Percentiles rank a stretch among this genome's conserved stretches.
These are phyloP conservation scores for Tetracentron sinense DNA, from an alignment of 164 flowering plant genomes.

Conservation along the genomic window DNA sequence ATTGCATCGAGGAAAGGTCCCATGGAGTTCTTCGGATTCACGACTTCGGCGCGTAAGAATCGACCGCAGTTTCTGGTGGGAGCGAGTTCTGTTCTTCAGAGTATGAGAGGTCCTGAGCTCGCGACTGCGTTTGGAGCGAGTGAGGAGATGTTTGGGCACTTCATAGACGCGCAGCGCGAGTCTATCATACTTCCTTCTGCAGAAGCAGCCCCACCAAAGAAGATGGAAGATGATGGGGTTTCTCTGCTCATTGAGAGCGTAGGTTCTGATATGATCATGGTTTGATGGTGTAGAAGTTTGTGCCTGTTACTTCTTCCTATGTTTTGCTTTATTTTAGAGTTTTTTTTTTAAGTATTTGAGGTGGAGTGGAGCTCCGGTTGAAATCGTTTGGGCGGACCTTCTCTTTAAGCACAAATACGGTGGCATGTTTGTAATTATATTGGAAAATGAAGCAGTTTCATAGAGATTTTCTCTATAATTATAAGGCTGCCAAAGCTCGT, in stretches of 20 bases:
- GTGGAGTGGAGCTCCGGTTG: too few relatives aligned
- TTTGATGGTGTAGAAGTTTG: too few relatives aligned
- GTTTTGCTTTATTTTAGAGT: too few relatives aligned
- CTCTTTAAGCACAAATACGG: too few relatives aligned
- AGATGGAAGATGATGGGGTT: constrained; percentile 1
- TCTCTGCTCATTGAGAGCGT: constrained; percentile 20
- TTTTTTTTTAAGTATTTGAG: too few relatives aligned
- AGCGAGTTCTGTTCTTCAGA: constrained; percentile 45
- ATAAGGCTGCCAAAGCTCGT: too few relatives aligned
- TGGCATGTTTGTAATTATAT: too few relatives aligned
- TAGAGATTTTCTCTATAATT: too few relatives aligned
- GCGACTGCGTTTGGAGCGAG: constrained; percentile 59
- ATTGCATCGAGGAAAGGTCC: constrained; percentile 74
- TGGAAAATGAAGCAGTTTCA: too few relatives aligned
- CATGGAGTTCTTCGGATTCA: constrained; percentile 91
- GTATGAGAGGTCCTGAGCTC: constrained; percentile 53
- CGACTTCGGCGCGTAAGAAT: constrained; percentile 68
- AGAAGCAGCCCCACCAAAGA: constrained; percentile 32
- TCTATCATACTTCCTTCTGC: constrained; percentile 57
- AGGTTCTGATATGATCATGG: constrained; percentile 24
- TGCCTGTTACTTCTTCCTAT: too few relatives aligned
- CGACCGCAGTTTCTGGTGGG: constrained; percentile 84
- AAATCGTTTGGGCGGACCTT: too few relatives aligned
- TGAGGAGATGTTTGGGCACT: constrained; percentile 23
- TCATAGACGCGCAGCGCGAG: constrained; percentile 49